A percentile compares a stretch with the other conserved stretches of the same genome.
phyloP scores from a whole-genome alignment of 495 filamentous ascomycete genomes.

The Astrothelium macrocarpum region DNA sequence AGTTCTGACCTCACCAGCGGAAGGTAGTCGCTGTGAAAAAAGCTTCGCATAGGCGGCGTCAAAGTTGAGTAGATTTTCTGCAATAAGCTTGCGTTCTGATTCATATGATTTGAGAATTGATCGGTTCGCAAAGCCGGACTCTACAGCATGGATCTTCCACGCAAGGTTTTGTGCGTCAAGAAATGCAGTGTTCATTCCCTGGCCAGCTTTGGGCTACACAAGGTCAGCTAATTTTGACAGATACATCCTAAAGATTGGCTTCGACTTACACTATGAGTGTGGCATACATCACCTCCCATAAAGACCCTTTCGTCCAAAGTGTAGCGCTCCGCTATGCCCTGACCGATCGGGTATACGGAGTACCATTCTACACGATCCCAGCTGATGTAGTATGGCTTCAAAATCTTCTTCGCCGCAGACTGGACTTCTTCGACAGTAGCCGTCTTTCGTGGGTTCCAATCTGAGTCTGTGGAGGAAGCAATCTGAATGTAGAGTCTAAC shows the following conservation, averaged over 20 bases:
- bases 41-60: slow-evolving; percentile 42
- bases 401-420: slow-evolving; percentile 47
- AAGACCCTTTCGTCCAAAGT: slow-evolving; percentile 52
- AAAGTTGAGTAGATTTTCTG: slow-evolving; percentile 64
- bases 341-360: slow-evolving; percentile 56
- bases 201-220: slow-evolving; percentile 56
- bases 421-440: slow-evolving; percentile 52
- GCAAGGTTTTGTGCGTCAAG: slow-evolving; percentile 56
- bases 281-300: slow-evolving; percentile 53
- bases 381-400: slow-evolving; percentile 50
- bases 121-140: slow-evolving; percentile 42
- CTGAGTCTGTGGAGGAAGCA: slow-evolving; percentile 48
- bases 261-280: slow-evolving; percentile 39
- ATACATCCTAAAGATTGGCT: slow-evolving; percentile 24
- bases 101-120: slow-evolving; percentile 61
- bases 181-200: slow-evolving; percentile 63
- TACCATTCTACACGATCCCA: slow-evolving; percentile 53
- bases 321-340: slow-evolving; percentile 60
- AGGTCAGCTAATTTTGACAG: slow-evolving; percentile 32
- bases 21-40: slow-evolving; percentile 45
- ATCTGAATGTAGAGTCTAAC: slow-evolving; percentile 38
- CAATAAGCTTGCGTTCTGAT: slow-evolving; percentile 56
- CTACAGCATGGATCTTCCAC: slow-evolving; percentile 61
- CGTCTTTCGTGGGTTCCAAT: slow-evolving; percentile 44
- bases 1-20: slow-evolving; percentile 45